Base-by-base conservation (phyloP, 164 flowering plant genomes). In the Hamamelis virginiana region DNA sequence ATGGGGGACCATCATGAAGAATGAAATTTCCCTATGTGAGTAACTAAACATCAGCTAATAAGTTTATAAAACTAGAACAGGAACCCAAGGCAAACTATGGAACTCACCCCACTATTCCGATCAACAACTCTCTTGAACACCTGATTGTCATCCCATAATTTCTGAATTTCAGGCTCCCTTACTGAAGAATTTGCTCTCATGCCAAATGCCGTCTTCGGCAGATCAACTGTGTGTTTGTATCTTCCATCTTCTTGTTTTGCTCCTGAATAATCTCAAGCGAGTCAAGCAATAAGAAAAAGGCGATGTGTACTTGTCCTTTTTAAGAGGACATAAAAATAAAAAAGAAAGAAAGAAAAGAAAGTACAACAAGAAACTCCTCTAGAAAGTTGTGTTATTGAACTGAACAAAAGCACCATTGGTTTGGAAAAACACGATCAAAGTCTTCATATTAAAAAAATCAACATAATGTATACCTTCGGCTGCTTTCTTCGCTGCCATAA, bases 1-100 rank as follows among this genome's bases (percentile, higher is more conserved):
- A 96, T 41, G 99, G 99, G 60, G 99, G 99, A 25, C 99, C 99
- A 82, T 96, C 99, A 78, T 96, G 99, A 72, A 95, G 93, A 74
- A 87, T 75, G 74, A 95, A 95, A 66, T 68, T 85, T 72, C 75
- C 92, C 99, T 95, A 83, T 51, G 47, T 53, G 69, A 64, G 65
- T 33, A 62, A 64, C 64, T 52, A 64, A 68, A 55, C 23, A 52
- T 79, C 69, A 83, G 74, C 51, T 16, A 67, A 58, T 46, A 74
- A 64, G 16, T 41, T 47, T 12, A 41, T 26, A 15, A 8, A 58
- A 21, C n/a, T 47, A 57, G 43, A 75, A 62, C 12, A 60, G 51
- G n/a, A 59, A 69, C 8, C 28, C 13, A 14, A 73, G 18, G 22
- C 22, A 63, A 69, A 60, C 26, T 11, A 50, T 9, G 59, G 59